Evolutionary conservation across 164 flowering plant species (phyloP), one percentile per base, ranked within the genome.

Genomic region (Stephania cephalantha): DNA sequence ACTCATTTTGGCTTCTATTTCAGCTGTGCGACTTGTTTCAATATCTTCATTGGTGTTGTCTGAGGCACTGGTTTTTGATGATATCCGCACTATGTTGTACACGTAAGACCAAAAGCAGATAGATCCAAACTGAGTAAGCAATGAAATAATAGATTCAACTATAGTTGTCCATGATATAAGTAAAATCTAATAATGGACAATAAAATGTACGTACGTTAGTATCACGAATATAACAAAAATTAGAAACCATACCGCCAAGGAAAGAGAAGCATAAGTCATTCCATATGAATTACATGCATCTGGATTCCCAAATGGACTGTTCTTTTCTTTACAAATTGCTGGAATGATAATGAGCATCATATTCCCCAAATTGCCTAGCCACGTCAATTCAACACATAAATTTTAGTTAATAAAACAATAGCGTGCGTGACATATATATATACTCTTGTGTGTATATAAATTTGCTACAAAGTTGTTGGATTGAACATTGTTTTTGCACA

Each of bases 331-430:
- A 74, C 98, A 94, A 0, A 94, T 81, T 20, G 98, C 97, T 61
- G 95, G 97, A 55, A 94, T 76, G 25, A 91, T 85, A 48, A 94
- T 88, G 12, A 94, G 78, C 70, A 79, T 87, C 85, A 94, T 30
- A 76, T 83, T 88, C 31, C 98, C 98, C 83, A 90, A 73, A 79
- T 94, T 94, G 70, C 95, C 98, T 94, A 86, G 75, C 66, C 70
- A 72, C 5, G 68, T 63, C 69, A 71, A 75, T 8, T 15, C 45
- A 53, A 69, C 52, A 42, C 29, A 52, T 1, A 7, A 58, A 35
- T 12, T 7, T 58, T 58, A 58, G n/a, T 58, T 69, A 8, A 10
- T 9, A 45, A 9, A 31, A n/a, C 25, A 25, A 25, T 25, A 25
- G 25, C 48, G 15, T 42, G 71, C 71, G 15, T 1, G 42, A 30